A percentile compares a stretch with the other conserved stretches of the same genome.
Conservation (phyloP, 2,329 filamentous ascomycete genomes). For the Falciphora oryzae region DNA sequence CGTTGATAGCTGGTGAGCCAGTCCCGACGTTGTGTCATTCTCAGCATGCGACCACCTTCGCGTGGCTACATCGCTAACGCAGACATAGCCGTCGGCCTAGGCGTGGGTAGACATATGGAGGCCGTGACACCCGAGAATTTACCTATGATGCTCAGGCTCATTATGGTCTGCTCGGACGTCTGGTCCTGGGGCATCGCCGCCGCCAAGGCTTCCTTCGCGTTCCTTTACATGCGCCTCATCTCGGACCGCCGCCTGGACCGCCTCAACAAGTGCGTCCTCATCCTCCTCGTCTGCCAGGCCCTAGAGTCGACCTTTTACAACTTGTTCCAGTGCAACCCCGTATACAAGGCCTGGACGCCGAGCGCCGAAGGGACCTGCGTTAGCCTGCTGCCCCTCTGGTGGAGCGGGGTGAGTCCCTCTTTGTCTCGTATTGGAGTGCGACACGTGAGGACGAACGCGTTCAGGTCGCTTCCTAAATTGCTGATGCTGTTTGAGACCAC, state of each 20-base stretch:
- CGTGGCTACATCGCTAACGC: no score
- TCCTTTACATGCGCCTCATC: constrained; percentile 13
- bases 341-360: constrained; percentile 10
- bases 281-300: constrained; percentile 11
- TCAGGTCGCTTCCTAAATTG: no score
- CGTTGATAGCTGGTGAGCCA: no score
- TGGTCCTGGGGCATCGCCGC: constrained; percentile 10
- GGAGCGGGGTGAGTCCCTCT: constrained; percentile 9
- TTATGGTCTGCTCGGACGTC: constrained; percentile 7
- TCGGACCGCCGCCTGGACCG: constrained; percentile 4
- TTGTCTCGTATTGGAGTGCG: no score
- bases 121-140: not conserved
- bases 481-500: no score
- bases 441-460: no score
- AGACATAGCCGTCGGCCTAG: not conserved
- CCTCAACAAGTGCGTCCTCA: constrained; percentile 11
- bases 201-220: constrained; percentile 14
- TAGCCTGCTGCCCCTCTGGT: constrained; percentile 9
- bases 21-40: no score
- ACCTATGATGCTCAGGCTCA: not conserved
- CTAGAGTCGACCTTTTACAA: constrained; percentile 11
- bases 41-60: no score
- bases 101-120: not conserved
- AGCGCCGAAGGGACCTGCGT: constrained; percentile 10
- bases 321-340: constrained; percentile 13